These are phyloP conservation scores for Fusarium heterosporum DNA, from an alignment of 2,329 filamentous ascomycete species.

Conservation along the genomic window DNA sequence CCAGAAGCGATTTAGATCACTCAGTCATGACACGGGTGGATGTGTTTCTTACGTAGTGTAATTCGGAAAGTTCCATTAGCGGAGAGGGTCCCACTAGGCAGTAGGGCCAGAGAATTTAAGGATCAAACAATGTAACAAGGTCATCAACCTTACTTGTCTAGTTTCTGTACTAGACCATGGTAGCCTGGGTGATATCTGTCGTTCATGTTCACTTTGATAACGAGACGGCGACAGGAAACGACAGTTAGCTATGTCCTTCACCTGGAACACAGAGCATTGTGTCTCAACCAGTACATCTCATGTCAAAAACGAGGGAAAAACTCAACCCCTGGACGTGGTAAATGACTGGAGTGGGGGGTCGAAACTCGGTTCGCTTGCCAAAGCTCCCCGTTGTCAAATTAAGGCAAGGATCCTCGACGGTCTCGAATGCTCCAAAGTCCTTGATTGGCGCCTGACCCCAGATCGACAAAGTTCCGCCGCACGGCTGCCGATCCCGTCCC, in stretches of 20 bases:
- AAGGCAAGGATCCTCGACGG: neutral
- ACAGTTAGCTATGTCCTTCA: neutral
- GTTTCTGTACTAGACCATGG: neutral
- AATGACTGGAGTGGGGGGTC: neutral
- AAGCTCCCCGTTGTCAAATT: neutral
- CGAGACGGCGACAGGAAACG: neutral
- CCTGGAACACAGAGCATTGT: fast-evolving
- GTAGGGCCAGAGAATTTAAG: neutral
- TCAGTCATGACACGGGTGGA: neutral
- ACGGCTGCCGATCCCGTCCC: conserved; percentile 12
- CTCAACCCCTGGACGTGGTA: neutral
- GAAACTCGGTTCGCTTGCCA: neutral
- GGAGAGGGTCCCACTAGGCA: neutral
- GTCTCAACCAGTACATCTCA: neutral
- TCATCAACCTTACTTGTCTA: neutral
- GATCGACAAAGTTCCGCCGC: conserved; percentile 1
- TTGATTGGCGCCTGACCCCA: neutral
- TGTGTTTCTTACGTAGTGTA: neutral
- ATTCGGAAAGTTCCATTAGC: neutral
- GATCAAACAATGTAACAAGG: neutral
- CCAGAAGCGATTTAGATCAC: neutral
- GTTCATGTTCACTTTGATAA: neutral
- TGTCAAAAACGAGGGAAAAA: neutral
- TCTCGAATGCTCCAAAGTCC: neutral
- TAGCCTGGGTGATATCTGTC: neutral